Percentiles rank a stretch among this genome's conserved stretches.
Evolutionary conservation across 1,139 yeast genomes (phyloP).

Genomic region (Taiozyma onychis): DNA sequence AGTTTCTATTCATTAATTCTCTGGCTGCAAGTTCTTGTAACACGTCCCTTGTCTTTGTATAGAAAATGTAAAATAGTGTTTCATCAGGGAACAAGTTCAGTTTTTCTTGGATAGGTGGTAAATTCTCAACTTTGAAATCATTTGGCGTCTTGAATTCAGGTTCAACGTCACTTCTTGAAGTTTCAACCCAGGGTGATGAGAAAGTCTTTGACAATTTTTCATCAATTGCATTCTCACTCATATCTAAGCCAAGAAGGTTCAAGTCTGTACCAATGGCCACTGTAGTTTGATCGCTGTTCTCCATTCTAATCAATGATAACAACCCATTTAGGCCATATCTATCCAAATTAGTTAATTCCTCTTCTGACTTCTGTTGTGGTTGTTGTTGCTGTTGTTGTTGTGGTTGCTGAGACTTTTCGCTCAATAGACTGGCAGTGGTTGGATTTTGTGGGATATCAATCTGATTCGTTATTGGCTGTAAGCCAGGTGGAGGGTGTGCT

Average conservation of each 20-base stretch:
- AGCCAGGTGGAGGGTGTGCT: slow-evolving; percentile 7
- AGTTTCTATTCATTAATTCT: slow-evolving; percentile 82
- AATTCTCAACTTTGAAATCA: slow-evolving; percentile 5
- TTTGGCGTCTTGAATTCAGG: slow-evolving; percentile 65
- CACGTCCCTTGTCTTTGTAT: slow-evolving; percentile 89
- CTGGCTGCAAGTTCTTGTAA: slow-evolving; percentile 92
- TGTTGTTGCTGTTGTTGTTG: background rate
- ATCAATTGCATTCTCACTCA: slow-evolving; percentile 29
- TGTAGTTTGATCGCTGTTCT: slow-evolving; percentile 56
- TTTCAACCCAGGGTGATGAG: slow-evolving; percentile 93
- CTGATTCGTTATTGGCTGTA: slow-evolving; percentile 4
- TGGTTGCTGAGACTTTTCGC: background rate
- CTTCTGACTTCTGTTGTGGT: slow-evolving; percentile 7
- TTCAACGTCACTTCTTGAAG: slow-evolving; percentile 85
- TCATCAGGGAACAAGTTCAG: slow-evolving; percentile 82
- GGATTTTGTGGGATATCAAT: background rate
- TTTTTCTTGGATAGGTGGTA: slow-evolving; percentile 37
- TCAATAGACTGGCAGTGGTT: background rate
- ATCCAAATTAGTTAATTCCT: slow-evolving; percentile 33
- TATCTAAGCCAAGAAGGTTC: slow-evolving; percentile 65
- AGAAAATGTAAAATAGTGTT: slow-evolving; percentile 87
- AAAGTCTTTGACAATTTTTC: slow-evolving; percentile 61
- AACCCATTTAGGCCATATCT: slow-evolving; percentile 76
- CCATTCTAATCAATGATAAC: slow-evolving; percentile 61
- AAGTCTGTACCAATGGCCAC: slow-evolving; percentile 85